Base-by-base conservation (phyloP, 305 asterid genomes). In the Nicotiana rustica region DNA sequence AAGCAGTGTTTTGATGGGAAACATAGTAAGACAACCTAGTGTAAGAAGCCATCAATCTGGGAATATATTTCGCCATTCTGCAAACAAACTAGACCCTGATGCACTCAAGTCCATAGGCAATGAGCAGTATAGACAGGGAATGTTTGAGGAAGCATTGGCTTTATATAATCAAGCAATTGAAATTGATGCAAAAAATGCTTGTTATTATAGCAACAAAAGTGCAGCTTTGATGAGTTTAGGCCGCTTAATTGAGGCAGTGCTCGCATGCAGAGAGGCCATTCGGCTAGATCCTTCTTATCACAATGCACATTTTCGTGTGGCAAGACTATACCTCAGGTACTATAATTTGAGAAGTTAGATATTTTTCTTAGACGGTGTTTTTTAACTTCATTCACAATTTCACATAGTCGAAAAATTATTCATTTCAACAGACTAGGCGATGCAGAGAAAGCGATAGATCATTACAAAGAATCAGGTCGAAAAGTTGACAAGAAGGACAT, bases 141-240 rank as follows among this genome's bases (percentile, higher is more conserved):
- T 83, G 21, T 87, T 83, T 55, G 87, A 87, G 77, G 91, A 88
- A 84, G 94, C 97, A 19, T 68, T 92, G 79, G 85, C 78, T 33
- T 33, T 90, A 13, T 93, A 92, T 62, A 65, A 86, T 77, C 90
- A 87, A 85, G 96, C 94, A 9, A 90, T 91, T 31, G 85, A 90
- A 0, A 67, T 90, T 82, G 91, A 91, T 86, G 85, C 95, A 3
- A 81, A 36, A 44, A 88, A 88, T 62, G 89, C 95, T 64, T 86
- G 88, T 62, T 90, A 87, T 65, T 84, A 88, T 36, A 88, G 91
- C 84, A 91, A 93, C 84, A 90, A 89, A 66, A 86, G 92, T 41
- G 95, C 95, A 0, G 92, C 97, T 25, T 80, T 92, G 80, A 92
- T 91, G 84, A 87, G 92, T 44, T 82, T 92, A 70, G 90, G 91